Evolutionary conservation across 192 early-diverging fungal genomes (phyloP).

Genomic region (Ramicandelaber brevisporus): DNA sequence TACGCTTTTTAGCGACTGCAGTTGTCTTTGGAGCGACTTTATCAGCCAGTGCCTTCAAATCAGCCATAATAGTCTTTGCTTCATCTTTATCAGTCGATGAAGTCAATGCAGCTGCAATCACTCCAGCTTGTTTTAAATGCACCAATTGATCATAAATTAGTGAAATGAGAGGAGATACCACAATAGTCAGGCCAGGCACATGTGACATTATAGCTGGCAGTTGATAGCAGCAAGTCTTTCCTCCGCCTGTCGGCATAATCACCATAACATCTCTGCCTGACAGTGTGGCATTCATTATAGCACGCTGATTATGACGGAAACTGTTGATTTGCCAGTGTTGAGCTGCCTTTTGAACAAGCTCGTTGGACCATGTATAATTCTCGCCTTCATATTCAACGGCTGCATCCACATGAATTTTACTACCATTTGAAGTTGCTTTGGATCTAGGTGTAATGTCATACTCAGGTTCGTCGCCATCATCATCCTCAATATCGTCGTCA

Average conservation of each 20-base stretch:
- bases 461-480: conserved; percentile 6
- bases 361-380: conserved; percentile 22
- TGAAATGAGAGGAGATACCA: conserved; percentile 22
- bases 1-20: conserved; percentile 2
- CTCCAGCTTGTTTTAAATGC: conserved; percentile 10
- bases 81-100: conserved; percentile 13
- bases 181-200: conserved; percentile 16
- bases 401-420: conserved; percentile 4
- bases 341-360: conserved; percentile 10
- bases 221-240: conserved; percentile 27
- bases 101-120: conserved; percentile 13
- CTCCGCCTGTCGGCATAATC: conserved; percentile 21
- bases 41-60: conserved; percentile 5
- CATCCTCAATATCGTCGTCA: too few species aligned
- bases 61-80: conserved; percentile 6
- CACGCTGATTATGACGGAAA: conserved; percentile 18
- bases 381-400: conserved; percentile 9
- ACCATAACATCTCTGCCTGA: conserved; percentile 17
- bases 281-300: conserved; percentile 23
- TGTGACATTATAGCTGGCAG: conserved; percentile 14
- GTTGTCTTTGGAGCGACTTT: conserved; percentile 3
- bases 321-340: conserved; percentile 16
- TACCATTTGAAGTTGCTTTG: conserved; percentile 2
- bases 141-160: conserved; percentile 25
- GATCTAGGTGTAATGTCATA: conserved; percentile 8